A percentile compares a stretch with the other conserved stretches of the same genome.
Conservation (phyloP, 2,329 filamentous ascomycete species). For the Basipetospora chlamydospora region DNA sequence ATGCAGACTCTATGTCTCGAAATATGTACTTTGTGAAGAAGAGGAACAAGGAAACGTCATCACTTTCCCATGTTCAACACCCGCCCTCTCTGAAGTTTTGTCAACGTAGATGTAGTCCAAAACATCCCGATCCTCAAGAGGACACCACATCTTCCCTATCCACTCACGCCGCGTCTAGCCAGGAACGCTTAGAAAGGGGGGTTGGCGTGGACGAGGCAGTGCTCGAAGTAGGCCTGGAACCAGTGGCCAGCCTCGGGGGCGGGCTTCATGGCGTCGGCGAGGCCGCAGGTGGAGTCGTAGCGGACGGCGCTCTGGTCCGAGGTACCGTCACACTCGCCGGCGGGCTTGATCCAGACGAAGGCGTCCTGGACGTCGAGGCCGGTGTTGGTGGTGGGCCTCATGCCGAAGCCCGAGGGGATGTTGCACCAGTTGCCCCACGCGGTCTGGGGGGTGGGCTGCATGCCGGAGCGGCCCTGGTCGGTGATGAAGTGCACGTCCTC, state of each 20-base stretch:
- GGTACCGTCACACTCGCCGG: slow-evolving; percentile 34
- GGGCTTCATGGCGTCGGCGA: slow-evolving; percentile 27
- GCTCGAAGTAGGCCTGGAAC: slow-evolving; percentile 16
- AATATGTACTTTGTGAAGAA: too few relatives aligned
- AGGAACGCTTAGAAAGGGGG: not conserved
- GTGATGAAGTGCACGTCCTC: slow-evolving; percentile 24
- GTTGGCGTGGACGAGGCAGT: slow-evolving; percentile 11
- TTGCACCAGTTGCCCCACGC: slow-evolving; percentile 5
- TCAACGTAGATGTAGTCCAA: too few relatives aligned
- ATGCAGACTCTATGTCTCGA: too few relatives aligned
- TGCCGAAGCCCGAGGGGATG: slow-evolving; percentile 37
- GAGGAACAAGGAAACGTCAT: too few relatives aligned
- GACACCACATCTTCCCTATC: too few relatives aligned
- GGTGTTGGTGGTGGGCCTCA: slow-evolving; percentile 40
- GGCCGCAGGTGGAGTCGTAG: slow-evolving; percentile 24
- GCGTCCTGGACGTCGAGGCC: slow-evolving; percentile 42
- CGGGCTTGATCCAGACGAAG: slow-evolving; percentile 54
- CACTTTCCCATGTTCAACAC: too few relatives aligned
- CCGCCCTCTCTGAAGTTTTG: too few relatives aligned
- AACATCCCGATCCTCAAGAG: too few relatives aligned
- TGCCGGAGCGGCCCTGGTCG: slow-evolving; percentile 24
- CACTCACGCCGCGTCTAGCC: too few relatives aligned
- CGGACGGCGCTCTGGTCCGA: slow-evolving; percentile 18
- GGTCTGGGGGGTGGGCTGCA: not conserved
- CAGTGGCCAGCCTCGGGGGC: slow-evolving; percentile 37